phyloP scores from a whole-genome alignment of 2,329 filamentous ascomycete genomes.

The Spiromastix sp. region DNA sequence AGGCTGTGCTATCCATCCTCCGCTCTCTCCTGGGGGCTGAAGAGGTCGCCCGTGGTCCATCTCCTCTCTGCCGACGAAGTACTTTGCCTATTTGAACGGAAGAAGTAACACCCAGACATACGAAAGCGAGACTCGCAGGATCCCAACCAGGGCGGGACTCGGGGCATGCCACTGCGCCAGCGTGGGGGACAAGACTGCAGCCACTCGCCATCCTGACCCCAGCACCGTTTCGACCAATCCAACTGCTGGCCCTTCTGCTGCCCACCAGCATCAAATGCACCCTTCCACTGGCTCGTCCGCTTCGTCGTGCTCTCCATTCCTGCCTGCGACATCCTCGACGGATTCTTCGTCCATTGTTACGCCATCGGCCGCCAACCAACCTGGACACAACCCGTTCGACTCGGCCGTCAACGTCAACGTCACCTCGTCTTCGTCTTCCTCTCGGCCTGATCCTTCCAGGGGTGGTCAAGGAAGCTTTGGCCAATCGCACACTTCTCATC shows the following conservation, averaged over 20 bases:
- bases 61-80: no score
- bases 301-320: neutral
- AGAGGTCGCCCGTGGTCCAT: no score
- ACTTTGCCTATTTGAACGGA: no score
- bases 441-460: no score
- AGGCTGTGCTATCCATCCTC: no score
- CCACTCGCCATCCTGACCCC: neutral
- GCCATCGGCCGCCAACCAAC: neutral
- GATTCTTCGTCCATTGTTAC: neutral
- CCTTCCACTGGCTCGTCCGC: neutral
- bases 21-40: no score
- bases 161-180: no score
- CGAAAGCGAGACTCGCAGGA: no score
- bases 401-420: neutral
- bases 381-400: neutral
- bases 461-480: neutral
- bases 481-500: conserved; percentile 1
- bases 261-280: no score
- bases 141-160: no score
- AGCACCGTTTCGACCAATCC: neutral
- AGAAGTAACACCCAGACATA: no score
- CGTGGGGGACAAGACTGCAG: conserved; percentile 4
- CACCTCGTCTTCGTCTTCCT: neutral
- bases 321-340: neutral
- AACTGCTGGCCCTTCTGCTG: no score